Evolutionary conservation across 805 yeast species (phyloP), one percentile per base, ranked within the genome.

Genomic region (Yarrowia sp.): DNA sequence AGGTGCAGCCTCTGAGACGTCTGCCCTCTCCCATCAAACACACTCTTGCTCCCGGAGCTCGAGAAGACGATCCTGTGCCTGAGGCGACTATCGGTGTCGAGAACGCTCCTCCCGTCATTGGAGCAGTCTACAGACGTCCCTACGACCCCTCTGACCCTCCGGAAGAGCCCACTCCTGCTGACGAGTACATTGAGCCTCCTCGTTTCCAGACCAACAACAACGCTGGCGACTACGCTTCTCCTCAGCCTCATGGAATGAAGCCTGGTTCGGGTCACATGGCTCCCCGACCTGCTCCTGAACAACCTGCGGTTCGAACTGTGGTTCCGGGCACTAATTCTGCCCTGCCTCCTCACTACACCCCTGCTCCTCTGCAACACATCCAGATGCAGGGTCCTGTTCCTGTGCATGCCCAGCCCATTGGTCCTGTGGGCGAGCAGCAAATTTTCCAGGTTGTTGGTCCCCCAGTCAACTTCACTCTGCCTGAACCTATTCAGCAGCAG

Each of bases 101-200:
- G 72, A 88, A 91, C 73, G 96, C 97, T 0, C 98, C 98, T 14
- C 98, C 99, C n/a, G 77, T 92, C 40, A 87, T 90, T 43, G 99
- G 99, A 38, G 95, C 91, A 40, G 97, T 95, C 9, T 94, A 91
- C 77, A 79, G 88, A 71, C 85, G 94, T 70, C 90, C 91, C 0
- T 86, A 88, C 45, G 87, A 87, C 72, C 87, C 87, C 52, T 87
- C 88, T 69, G 97, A 92, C 76, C 97, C 94, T 75, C 84, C 90
- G 69, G 97, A 89, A 78, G 87, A 87, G 73, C 81, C 87, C 0
- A 79, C 85, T n/a, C 82, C 86, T 26, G 79, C 78, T 45, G 53
- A 69, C 26, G 66, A 53, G 61, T 68, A 53, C 67, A 67, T 49
- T 35, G 52, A 67, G 42, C 71, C 59, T 19, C 56, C 69, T 10